phyloP scores from a whole-genome alignment of 495 filamentous ascomycete species.

The Articulospora tetracladia region DNA sequence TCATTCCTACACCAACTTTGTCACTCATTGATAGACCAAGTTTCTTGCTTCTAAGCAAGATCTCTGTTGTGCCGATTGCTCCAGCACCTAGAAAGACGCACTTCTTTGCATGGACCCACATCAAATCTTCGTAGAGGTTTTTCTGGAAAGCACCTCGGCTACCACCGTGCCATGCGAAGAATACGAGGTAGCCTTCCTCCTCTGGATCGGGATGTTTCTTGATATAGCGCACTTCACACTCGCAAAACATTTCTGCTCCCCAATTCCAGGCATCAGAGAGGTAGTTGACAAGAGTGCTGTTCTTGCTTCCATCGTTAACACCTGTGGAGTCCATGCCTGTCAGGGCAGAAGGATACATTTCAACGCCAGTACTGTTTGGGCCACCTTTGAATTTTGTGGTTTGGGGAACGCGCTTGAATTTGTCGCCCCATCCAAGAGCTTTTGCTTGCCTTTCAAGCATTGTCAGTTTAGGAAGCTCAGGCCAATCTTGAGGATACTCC shows the following conservation, averaged over 20 bases:
- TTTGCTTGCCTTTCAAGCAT: slow-evolving; percentile 54
- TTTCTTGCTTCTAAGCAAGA: slow-evolving; percentile 58
- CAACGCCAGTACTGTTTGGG: slow-evolving; percentile 56
- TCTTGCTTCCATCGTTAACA: slow-evolving; percentile 66
- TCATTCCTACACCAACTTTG: slow-evolving; percentile 57
- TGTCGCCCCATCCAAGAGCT: slow-evolving; percentile 41
- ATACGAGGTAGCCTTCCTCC: slow-evolving; percentile 53
- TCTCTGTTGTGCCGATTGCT: slow-evolving; percentile 60
- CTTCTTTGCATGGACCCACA: slow-evolving; percentile 64
- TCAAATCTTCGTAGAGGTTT: slow-evolving; percentile 55
- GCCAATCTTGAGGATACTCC: slow-evolving; percentile 53
- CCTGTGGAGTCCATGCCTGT: slow-evolving; percentile 62
- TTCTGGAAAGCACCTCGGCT: slow-evolving; percentile 54
- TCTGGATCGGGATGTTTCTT: slow-evolving; percentile 41
- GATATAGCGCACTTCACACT: slow-evolving; percentile 65
- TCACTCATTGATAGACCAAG: slow-evolving; percentile 55
- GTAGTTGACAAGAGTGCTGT: slow-evolving; percentile 60
- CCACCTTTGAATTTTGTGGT: slow-evolving; percentile 59
- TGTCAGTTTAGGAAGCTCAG: slow-evolving; percentile 49
- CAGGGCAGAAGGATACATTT: slow-evolving; percentile 55
- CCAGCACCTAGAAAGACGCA: slow-evolving; percentile 60
- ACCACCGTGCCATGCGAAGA: slow-evolving; percentile 62
- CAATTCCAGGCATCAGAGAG: slow-evolving; percentile 72
- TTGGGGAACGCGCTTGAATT: slow-evolving; percentile 53
- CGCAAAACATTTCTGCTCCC: slow-evolving; percentile 71